Evolutionary conservation across 257 asterid species (phyloP), one percentile per base, ranked within the genome.

Genomic region (Cordia subcordata): DNA sequence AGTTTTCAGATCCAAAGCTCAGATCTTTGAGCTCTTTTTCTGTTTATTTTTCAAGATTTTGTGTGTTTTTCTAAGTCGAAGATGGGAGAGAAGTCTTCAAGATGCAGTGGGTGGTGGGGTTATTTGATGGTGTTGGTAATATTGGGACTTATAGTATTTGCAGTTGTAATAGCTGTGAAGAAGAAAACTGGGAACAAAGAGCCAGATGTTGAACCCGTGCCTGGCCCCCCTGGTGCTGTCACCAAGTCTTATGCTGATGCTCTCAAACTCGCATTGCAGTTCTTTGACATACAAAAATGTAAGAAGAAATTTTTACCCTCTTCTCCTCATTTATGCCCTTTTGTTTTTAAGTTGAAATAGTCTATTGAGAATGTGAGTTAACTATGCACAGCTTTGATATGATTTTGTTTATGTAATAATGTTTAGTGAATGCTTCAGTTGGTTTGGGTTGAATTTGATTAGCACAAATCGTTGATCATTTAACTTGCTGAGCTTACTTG

Each of bases 211-310:
- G 86, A 84, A 49, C 96, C 96, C 60, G 90, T 87, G 49, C 96
- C 98, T 8, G 96, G 98, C 0, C 75, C 88, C 27, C 78, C 94
- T 1, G 81, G 79, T 8, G 62, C 75, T 22, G 63, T 80, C 22
- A 55, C 76, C 13, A 75, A 77, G 82, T 77, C 82, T 60, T 91
- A 88, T 38, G 81, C 74, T 0, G 81, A 82, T 19, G 96, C 98
- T 53, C 84, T 91, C 33, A 69, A 70, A 47, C 56, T 75, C 38
- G 92, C 98, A 51, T 67, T 84, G 88, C 86, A 88, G 82, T 91
- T 88, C 71, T 84, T 91, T 39, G 93, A 88, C n/a, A 53, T 88
- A 0, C 98, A 87, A 57, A 91, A 85, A 81, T 76, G 98, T 91
- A 52, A 33, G n/a, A n/a, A n/a, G n/a, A n/a, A n/a, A n/a, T n/a